Evolutionary conservation across 768 basidiomycete genomes (phyloP), one percentile per base, ranked within the genome.

Genomic region (Lentinula guzmanii): DNA sequence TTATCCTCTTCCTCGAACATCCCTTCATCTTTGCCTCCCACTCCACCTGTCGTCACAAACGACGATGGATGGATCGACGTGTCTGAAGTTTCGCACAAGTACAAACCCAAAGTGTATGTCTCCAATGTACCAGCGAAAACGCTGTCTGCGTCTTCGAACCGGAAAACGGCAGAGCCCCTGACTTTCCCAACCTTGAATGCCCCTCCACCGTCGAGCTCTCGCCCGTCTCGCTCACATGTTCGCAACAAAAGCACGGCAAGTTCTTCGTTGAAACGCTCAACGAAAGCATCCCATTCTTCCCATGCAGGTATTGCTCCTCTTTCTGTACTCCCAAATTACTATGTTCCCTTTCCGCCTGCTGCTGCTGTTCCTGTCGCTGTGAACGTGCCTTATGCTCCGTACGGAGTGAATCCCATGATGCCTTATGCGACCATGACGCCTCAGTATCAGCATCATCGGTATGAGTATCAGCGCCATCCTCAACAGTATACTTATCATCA

Each of bases 61-160:
- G 67, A 69, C 37, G 76, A 77, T 61, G 77, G 76, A 4, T 79
- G 78, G 78, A 71, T 77, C n/a, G 76, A 77, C 52, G 70, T 65
- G 48, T 61, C 60, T 66, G 63, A 5, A 43, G 16, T 39, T 66
- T 18, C 24, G 56, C 56, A n/a, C 64, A 48, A 15, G 18, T 21
- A 16, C 31, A 34, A 50, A 15, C 21, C 3, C 16, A 59, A 59
- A n/a, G 21, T 31, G 24, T 21, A 5, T 11, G 3, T 31, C 15
- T 50, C 57, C 16, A 6, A 5, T 35, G 35, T 13, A 35, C 37
- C 31, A 39, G 7, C 48, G 15, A 33, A 43, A 21, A 28, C 6
- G 28, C 24, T 34, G 5, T 13, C 58, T 34, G 24, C 16, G 35
- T 33, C 6, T 6, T 11, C 16, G 9, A 51, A n/a, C 3, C 7